Percentiles rank a stretch among this genome's conserved stretches.
Conservation (phyloP, 768 basidiomycete species). For the Tulasnella sp. region DNA sequence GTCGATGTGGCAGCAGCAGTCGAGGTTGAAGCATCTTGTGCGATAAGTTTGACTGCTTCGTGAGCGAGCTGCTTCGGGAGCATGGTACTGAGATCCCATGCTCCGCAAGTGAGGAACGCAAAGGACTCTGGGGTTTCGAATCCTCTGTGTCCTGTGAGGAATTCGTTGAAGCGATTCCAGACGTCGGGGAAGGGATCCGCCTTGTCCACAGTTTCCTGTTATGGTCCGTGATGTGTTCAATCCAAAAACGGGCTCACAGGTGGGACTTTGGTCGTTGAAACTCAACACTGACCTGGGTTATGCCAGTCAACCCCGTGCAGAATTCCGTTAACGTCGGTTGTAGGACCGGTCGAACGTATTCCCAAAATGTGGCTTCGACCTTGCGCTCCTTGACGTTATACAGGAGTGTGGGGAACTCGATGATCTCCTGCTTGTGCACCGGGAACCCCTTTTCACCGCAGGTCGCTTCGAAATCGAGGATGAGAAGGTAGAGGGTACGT, state of each 20-base stretch:
- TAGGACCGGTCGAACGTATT: conserved; percentile 10
- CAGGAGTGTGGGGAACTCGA: background rate
- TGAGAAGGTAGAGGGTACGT: background rate
- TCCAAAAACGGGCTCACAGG: background rate
- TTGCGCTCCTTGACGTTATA: background rate
- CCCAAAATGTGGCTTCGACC: conserved; percentile 9
- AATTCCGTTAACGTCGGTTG: conserved; percentile 13
- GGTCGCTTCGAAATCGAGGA: conserved; percentile 10
- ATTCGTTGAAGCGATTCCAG: conserved; percentile 10
- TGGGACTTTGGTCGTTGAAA: background rate
- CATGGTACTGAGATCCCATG: conserved; percentile 15
- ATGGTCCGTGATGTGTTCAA: too few species aligned
- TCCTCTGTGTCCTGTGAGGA: background rate
- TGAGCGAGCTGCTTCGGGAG: conserved; percentile 7
- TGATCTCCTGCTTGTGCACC: conserved; percentile 5
- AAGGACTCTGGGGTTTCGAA: conserved; percentile 6
- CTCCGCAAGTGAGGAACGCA: conserved; percentile 17
- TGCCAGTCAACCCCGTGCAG: conserved; percentile 17
- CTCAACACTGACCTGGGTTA: conserved; percentile 3
- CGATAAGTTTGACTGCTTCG: background rate
- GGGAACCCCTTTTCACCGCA: background rate
- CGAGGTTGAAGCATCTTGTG: background rate
- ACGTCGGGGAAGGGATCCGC: conserved; percentile 11
- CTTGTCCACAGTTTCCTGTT: conserved; percentile 14
- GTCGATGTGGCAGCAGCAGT: background rate